These are phyloP conservation scores for Fusarium bactridioides DNA, from an alignment of 2,329 filamentous ascomycete species.

Conservation along the genomic window DNA sequence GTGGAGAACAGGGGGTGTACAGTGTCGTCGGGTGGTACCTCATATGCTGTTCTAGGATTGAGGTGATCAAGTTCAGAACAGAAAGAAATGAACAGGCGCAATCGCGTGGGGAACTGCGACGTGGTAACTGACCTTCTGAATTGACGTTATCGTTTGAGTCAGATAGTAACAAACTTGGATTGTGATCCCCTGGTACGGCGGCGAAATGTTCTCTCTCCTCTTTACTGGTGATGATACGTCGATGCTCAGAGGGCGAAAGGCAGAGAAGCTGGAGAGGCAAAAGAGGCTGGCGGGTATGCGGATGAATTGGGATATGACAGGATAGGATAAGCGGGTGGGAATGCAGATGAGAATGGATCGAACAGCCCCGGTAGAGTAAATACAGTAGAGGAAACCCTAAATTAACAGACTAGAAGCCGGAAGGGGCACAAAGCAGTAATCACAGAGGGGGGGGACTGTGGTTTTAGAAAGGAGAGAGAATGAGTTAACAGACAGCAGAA, in stretches of 20 bases:
- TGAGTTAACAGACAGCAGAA: not conserved
- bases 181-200: not conserved
- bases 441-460: not conserved
- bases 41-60: not conserved
- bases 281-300: constrained; percentile 4
- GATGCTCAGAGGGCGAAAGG: constrained; percentile 2
- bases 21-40: not conserved
- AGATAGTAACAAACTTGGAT: not conserved
- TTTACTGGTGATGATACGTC: constrained; percentile 4
- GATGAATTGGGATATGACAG: constrained; percentile 8
- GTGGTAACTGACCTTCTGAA: not conserved
- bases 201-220: constrained; percentile 1
- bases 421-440: constrained; percentile 1
- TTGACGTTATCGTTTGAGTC: not conserved
- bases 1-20: constrained; percentile 29
- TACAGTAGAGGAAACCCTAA: constrained; percentile 21
- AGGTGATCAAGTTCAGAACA: constrained; percentile 1
- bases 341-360: constrained; percentile 7
- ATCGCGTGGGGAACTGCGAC: not conserved
- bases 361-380: constrained; percentile 3
- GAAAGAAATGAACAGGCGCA: not conserved
- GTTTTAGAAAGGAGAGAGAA: constrained; percentile 15
- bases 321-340: not conserved
- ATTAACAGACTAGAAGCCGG: constrained; percentile 21
- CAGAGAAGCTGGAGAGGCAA: not conserved